Evolutionary conservation across 2,329 filamentous ascomycete genomes (phyloP), one percentile per base, ranked within the genome.

Genomic region (Annulohypoxylon truncatum): DNA sequence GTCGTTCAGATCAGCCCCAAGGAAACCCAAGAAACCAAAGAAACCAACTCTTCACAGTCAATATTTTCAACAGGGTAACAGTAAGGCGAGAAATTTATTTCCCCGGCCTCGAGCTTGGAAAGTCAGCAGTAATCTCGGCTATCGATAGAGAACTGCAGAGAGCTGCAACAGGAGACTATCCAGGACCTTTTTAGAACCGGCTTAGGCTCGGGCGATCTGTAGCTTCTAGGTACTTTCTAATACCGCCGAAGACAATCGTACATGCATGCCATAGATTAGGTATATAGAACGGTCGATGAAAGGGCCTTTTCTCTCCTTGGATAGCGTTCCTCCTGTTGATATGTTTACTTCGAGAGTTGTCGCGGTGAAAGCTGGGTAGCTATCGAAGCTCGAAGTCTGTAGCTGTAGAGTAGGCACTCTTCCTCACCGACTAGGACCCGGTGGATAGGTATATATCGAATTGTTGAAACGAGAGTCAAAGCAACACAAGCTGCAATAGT

Each of bases 371-470:
- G 40, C 24, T n/a, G n/a, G n/a, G n/a, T 35, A 46, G 50, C 40
- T 61, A 54, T 52, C 57, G 56, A 48, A n/a, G 38, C 53, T 61
- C 53, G 54, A 55, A 52, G 46, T 33, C 38, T 24, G 20, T 24
- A 38, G 33, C 44, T 29, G 31, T 24, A 29, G 42, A 31, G 51
- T 60, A 59, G 48, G n/a, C 35, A 38, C 35, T n/a, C 8, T 56
- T 68, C 29, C 60, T 40, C 48, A 62, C 60, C 55, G 54, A 52
- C 47, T 29, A 61, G 51, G 42, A 48, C 28, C 31, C 61, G 50
- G 58, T 58, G 61, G 50, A 58, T 62, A 61, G n/a, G n/a, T 68
- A 61, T 68, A 68, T 64, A 57, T 63, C 53, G 60, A 58, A 53
- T 61, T 63, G 61, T 69, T 50, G 67, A 61, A 60, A 38, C 52